Conservation (phyloP, 169 alveolate genomes). For the Plasmodium chabaudi region DNA sequence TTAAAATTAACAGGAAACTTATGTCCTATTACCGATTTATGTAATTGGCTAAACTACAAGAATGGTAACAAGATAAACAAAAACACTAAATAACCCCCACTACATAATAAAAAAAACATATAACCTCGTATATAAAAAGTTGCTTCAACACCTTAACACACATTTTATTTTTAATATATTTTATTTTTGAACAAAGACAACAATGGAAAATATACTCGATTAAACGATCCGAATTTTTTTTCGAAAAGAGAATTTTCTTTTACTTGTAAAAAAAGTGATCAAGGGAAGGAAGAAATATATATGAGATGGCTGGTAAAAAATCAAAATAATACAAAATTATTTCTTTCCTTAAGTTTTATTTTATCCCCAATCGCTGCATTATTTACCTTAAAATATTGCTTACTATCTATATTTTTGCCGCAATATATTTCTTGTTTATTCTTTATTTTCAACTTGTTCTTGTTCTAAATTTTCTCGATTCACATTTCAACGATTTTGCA, state of each 20-base stretch:
- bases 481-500: neutral
- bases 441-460: neutral
- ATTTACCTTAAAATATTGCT: no score
- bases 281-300: conserved; percentile 65
- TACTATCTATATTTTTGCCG: no score
- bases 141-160: neutral
- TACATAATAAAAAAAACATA: neutral
- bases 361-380: no score
- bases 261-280: conserved; percentile 68
- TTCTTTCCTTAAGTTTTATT: no score
- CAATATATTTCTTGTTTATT: neutral
- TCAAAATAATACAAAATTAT: conserved; percentile 1
- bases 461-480: neutral
- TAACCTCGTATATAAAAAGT: neutral
- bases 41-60: conserved; percentile 63
- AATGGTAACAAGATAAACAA: conserved; percentile 30
- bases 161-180: neutral
- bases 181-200: conserved; percentile 24
- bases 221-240: conserved; percentile 64
- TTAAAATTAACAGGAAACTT: conserved; percentile 31
- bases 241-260: conserved; percentile 70
- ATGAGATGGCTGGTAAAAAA: conserved; percentile 67
- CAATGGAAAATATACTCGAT: conserved; percentile 33
- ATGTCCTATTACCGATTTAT: conserved; percentile 68
- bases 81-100: no score